Base-by-base conservation (phyloP, 352 stramenopile genomes). In the Peronospora tabacina region DNA sequence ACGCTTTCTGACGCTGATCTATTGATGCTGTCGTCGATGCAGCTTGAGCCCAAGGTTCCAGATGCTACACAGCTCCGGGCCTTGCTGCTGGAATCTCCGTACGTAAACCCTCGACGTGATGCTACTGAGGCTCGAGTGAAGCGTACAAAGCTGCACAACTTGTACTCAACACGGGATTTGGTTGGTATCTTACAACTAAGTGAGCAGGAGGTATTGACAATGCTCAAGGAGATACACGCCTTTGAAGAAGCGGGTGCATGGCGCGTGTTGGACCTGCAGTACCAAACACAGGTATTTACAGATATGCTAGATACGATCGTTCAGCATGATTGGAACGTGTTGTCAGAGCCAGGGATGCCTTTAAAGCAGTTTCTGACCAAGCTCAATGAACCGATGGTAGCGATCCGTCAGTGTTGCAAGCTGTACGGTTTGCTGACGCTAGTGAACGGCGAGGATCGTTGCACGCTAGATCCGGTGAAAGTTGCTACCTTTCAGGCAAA, bases 201-300 rank as follows among this genome's bases (percentile, higher is more conserved):
- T 33, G 63, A 85, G 40, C 61, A 70, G 3, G 79, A 93, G 37
- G 53, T 93, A 1, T 30, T 75, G 30, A 54, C 50, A 2, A 79
- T 90, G 68, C 58, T 93, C 17, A 44, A 63, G 0, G 63, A 78
- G 44, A 51, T 93, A 32, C 55, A 77, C 34, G 79, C 82, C 0
- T 87, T 93, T 48, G 63, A 88, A 60, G 75, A 90, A 36, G 74
- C 64, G 8, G 77, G 78, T n/a, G 51, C 48, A 8, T 93, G 82
- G 82, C 67, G 74, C 1, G 30, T 93, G 37, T 58, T 93, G 19
- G 67, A 63, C 58, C 58, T 66, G 0, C 45, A 43, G 32, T 93
- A 90, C 32, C 63, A 88, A 45, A 42, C 55, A 6, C 58, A 62
- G 34, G 63, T 93, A 16, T 86, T 93, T 35, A 62, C 67, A 5